Percentiles rank a stretch among this genome's conserved stretches.
Evolutionary conservation across 306 rosid genomes (phyloP).

Genomic region (Herpetospermum pedunculosum): DNA sequence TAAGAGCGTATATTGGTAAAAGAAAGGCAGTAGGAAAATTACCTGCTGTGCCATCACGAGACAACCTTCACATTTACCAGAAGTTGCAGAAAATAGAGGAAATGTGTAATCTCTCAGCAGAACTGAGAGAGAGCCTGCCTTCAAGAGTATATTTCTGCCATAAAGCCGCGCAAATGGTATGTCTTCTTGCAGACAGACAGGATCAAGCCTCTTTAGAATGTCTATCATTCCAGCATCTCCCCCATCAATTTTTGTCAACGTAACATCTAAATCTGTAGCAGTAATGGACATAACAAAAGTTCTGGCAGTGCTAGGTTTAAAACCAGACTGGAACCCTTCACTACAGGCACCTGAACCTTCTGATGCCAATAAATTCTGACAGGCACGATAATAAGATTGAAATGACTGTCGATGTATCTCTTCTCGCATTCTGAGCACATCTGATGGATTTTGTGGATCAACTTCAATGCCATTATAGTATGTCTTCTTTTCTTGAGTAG

Average conservation of each 20-base stretch:
- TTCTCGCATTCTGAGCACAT: constrained; percentile 41
- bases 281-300: constrained; percentile 73
- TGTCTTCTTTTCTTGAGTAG: constrained; percentile 48
- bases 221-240: constrained; percentile 91
- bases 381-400: constrained; percentile 77
- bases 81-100: constrained; percentile 79
- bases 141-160: constrained; percentile 69
- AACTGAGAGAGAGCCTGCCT: constrained; percentile 54
- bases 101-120: constrained; percentile 68
- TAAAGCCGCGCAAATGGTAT: constrained; percentile 85
- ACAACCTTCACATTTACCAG: constrained; percentile 74
- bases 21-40: constrained; percentile 12
- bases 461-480: constrained; percentile 51
- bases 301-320: constrained; percentile 69
- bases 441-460: constrained; percentile 54
- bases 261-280: constrained; percentile 62
- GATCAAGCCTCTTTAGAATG: constrained; percentile 76
- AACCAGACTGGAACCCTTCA: constrained; percentile 86
- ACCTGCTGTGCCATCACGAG: constrained; percentile 97
- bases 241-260: constrained; percentile 78
- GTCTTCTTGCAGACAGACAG: constrained; percentile 60
- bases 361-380: constrained; percentile 53
- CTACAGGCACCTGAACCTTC: constrained; percentile 85
- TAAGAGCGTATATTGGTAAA: constrained; percentile 7
- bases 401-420: constrained; percentile 70